phyloP scores from a whole-genome alignment of 768 basidiomycete species.

The Infundibulicybe gibba region DNA sequence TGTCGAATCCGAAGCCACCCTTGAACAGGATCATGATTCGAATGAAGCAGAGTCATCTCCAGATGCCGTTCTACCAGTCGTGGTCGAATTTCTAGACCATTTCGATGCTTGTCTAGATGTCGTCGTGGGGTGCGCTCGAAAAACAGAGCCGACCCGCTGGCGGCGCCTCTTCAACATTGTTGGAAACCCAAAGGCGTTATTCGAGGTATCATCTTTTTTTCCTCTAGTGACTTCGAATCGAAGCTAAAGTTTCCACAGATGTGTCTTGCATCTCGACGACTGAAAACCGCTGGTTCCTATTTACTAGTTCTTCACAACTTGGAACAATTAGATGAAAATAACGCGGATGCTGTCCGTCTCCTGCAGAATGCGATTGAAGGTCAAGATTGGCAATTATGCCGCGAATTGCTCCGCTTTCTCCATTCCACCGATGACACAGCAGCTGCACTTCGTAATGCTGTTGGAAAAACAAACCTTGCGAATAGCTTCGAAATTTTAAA shows the following conservation, averaged over 20 bases:
- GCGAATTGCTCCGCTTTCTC: slow-evolving; percentile 88
- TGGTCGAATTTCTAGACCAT: slow-evolving; percentile 91
- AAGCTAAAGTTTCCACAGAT: slow-evolving; percentile 38
- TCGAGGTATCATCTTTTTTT: slow-evolving; percentile 60
- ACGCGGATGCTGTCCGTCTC: slow-evolving; percentile 77
- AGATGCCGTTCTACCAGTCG: slow-evolving; percentile 51
- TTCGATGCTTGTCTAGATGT: slow-evolving; percentile 91
- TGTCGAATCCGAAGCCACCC: slow-evolving; percentile 74
- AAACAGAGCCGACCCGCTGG: slow-evolving; percentile 94
- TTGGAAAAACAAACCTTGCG: slow-evolving; percentile 29
- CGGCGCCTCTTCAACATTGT: slow-evolving; percentile 83
- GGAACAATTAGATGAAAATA: slow-evolving; percentile 81
- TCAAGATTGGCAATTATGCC: slow-evolving; percentile 87
- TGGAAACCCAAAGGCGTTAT: slow-evolving; percentile 85
- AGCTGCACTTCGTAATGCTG: slow-evolving; percentile 56
- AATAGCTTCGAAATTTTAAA: background rate
- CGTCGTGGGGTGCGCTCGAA: slow-evolving; percentile 92
- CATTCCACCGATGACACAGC: slow-evolving; percentile 92
- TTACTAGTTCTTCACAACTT: slow-evolving; percentile 91
- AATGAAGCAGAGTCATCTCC: slow-evolving; percentile 23
- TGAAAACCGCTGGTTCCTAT: slow-evolving; percentile 91
- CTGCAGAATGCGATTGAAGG: slow-evolving; percentile 71
- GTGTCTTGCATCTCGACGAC: slow-evolving; percentile 65
- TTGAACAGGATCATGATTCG: slow-evolving; percentile 24
- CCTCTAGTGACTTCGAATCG: background rate